Base-by-base conservation (phyloP, 129 eudicot species). In the Lactuca saligna region DNA sequence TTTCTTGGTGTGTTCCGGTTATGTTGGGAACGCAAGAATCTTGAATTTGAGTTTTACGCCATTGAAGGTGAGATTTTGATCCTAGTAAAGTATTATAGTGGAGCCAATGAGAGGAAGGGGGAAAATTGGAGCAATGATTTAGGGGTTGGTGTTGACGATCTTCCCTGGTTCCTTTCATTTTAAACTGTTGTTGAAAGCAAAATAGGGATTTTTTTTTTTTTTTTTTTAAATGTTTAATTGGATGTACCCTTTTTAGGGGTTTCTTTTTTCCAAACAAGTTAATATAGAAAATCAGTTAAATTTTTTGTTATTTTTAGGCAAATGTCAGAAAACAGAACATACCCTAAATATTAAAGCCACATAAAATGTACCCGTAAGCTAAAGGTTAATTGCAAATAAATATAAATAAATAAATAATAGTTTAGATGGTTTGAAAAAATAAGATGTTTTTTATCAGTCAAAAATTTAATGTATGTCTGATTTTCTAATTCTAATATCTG, bases 1-100 rank as follows among this genome's bases (percentile, higher is more conserved):
- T 55, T 49, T 54, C 51, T 42, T 42, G 49, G 38, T 79, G 12
- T 9, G 41, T 31, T 25, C 51, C 60, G 71, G 78, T 76, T 25
- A 25, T 25, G 29, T 25, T 25, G 29, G 76, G 78, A 76, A 87
- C 89, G 95, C 89, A 83, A 84, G 83, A 61, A 69, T 78, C 50
- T 82, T 2, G 74, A 53, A 64, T 25, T 71, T 78, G 69, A 67
- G 29, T 76, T 56, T 90, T 82, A 86, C 75, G 88, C 80, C 87
- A 78, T 62, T 84, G 85, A 56, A 56, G 48, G 15, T 9, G 69
- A 37, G 54, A 31, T 64, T 54, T 55, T 73, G 57, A 42, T 63
- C 13, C 38, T 53, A 37, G 44, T 66, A 12, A n/a, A 11, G 10
- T 33, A 44, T 64, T 16, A 20, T 32, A 8, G 58, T 25, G 14